Evolutionary conservation across 495 filamentous ascomycete genomes (phyloP).

Genomic region (Penicillium coffeae): DNA sequence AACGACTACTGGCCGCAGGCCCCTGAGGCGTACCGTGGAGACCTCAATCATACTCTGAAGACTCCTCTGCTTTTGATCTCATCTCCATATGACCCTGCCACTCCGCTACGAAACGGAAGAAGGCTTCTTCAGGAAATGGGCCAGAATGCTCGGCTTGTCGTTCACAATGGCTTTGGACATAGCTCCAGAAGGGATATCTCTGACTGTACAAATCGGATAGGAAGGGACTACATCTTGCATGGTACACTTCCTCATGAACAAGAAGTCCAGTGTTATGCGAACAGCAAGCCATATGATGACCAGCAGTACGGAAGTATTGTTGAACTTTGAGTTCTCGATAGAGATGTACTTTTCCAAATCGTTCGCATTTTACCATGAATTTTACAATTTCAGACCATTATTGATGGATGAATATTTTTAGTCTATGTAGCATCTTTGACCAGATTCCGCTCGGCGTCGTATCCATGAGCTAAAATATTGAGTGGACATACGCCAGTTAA

Average conservation of each 20-base stretch:
- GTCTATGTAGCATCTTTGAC: no score
- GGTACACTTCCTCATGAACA: conserved; percentile 6
- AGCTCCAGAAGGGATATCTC: conserved; percentile 12
- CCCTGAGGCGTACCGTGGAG: conserved; percentile 17
- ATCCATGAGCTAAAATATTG: no score
- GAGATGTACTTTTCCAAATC: no score
- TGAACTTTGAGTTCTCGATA: no score
- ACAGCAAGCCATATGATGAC: conserved; percentile 14
- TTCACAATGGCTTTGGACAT: conserved; percentile 17
- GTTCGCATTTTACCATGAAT: no score
- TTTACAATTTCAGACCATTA: no score
- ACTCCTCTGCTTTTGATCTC: conserved; percentile 12
- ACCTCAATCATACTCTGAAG: conserved; percentile 17
- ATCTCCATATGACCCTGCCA: conserved; percentile 16
- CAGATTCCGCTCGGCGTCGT: no score
- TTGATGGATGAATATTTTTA: neutral
- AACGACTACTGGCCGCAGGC: conserved; percentile 12
- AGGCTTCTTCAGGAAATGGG: conserved; percentile 16
- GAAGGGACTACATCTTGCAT: conserved; percentile 13
- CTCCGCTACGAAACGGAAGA: conserved; percentile 15
- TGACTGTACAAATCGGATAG: conserved; percentile 12
- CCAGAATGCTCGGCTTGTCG: conserved; percentile 13
- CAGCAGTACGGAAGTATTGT: no score
- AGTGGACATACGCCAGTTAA: no score
- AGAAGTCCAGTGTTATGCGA: conserved; percentile 12